Base-by-base conservation (phyloP, 352 stramenopile species). In the Phytophthora parvispora region DNA sequence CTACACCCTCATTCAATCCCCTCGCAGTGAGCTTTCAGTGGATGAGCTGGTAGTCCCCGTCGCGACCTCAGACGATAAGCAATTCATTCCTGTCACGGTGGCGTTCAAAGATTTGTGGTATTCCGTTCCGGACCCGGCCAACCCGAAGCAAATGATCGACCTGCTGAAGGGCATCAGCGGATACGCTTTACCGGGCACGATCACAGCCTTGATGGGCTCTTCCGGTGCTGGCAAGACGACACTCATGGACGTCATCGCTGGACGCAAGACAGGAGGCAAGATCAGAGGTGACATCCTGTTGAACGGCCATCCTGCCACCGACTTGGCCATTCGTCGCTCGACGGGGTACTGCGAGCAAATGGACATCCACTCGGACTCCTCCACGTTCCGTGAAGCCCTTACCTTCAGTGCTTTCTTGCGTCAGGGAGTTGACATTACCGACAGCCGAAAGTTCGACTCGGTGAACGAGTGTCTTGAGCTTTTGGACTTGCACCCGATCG, bases 171-270 rank as follows among this genome's bases (percentile, higher is more conserved):
- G 75, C 1, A 77, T 97, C 60, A 77, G 38, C 12, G 89, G 86
- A 0, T 87, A 69, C 28, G 80, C 83, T 6, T 22, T 61, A 3
- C 89, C 89, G 0, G 82, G 84, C 0, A 76, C 72, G 1, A 80
- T 94, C n/a, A 91, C 84, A 1, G 87, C 87, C 0, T 65, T 97
- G 25, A 94, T 94, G 83, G 89, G 89, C 1, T 79, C 74, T 3
- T 89, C 80, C 1, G 90, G 91, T 43, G 89, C 92, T 28, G 94
- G 96, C 2, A 98, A 99, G 77, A 98, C 96, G 13, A 99, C 97
- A 4, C 81, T 99, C 7, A 94, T 98, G 74, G 95, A 99, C 73
- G 95, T 99, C 6, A 94, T 99, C 54, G 93, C 97, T 7, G 82
- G 97, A 15, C 83, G 97, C 42, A 99, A 99, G 79, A 97, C 83